A percentile compares a stretch with the other conserved stretches of the same genome.
Evolutionary conservation across 2,329 filamentous ascomycete species (phyloP).

Genomic region (Arthroderma sp.): DNA sequence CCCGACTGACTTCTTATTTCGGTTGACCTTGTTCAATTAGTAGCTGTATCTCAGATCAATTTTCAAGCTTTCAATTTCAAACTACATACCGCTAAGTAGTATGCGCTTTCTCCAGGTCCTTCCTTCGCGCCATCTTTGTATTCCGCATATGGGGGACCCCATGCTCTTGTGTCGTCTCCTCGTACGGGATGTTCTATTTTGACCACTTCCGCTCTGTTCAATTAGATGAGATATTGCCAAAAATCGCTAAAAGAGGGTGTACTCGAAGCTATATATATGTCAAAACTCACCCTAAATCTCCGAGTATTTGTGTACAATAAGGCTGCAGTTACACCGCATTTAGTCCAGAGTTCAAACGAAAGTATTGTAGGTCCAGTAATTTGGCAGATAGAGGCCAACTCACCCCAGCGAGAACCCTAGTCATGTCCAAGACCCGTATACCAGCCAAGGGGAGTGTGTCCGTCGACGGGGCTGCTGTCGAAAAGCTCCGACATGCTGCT

Average conservation of each 20-base stretch:
- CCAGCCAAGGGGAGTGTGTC: constrained; percentile 62
- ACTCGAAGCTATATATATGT: background rate
- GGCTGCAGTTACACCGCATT: constrained; percentile 46
- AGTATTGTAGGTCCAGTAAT: background rate
- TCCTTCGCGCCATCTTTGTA: constrained; percentile 51
- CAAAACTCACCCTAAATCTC: constrained; percentile 68
- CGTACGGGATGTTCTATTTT: constrained; percentile 89
- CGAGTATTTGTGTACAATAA: constrained; percentile 93
- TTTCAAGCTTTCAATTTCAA: background rate
- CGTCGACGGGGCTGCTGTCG: constrained; percentile 33
- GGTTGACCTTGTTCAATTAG: constrained; percentile 57
- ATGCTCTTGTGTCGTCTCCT: constrained; percentile 88
- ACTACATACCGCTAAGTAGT: constrained; percentile 67
- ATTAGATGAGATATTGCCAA: background rate
- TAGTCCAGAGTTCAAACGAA: background rate
- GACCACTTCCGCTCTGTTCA: constrained; percentile 74
- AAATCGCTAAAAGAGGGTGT: background rate
- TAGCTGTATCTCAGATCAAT: background rate
- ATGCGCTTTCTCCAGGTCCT: constrained; percentile 79
- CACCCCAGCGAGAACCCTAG: constrained; percentile 85
- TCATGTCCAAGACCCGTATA: constrained; percentile 89
- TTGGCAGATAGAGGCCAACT: constrained; percentile 31
- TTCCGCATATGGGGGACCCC: constrained; percentile 86
- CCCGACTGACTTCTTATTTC: constrained; percentile 90
- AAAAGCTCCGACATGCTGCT: constrained; percentile 22